phyloP scores from a whole-genome alignment of 768 basidiomycete species.

The Psilocybe subaeruginosa region DNA sequence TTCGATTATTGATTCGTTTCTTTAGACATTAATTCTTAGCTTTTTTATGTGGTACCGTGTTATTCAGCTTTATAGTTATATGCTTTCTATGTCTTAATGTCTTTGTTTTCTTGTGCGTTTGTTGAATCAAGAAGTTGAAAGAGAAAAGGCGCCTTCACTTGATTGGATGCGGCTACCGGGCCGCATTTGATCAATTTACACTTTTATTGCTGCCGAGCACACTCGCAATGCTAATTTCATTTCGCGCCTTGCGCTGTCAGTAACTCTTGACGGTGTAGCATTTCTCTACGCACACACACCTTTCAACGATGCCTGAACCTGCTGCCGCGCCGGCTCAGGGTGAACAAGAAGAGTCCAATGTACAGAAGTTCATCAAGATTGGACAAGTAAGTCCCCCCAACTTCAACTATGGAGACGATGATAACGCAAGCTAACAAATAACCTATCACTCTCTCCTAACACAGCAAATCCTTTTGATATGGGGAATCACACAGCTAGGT shows the following conservation, averaged over 20 bases:
- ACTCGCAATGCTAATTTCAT: background rate
- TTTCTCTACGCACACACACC: background rate
- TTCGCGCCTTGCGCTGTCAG: background rate
- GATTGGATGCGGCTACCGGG: too few species aligned
- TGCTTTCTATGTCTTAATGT: background rate
- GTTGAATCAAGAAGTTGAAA: background rate
- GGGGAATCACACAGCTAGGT: slow-evolving; percentile 70
- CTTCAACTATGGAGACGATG: background rate
- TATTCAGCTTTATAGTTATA: background rate
- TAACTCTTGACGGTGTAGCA: background rate
- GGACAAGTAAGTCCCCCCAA: slow-evolving; percentile 19
- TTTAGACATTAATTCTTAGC: background rate
- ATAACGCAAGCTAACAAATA: slow-evolving; percentile 2
- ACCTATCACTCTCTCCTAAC: background rate
- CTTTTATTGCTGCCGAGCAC: background rate
- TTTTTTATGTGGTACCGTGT: background rate
- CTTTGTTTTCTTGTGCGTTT: background rate
- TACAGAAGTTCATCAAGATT: slow-evolving; percentile 21
- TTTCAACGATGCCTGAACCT: slow-evolving; percentile 22
- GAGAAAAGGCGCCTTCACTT: background rate
- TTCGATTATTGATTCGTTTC: too few species aligned
- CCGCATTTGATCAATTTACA: background rate
- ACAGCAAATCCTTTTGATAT: slow-evolving; percentile 73
- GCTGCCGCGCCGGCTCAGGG: slow-evolving; percentile 17
- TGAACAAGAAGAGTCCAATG: slow-evolving; percentile 18